Percentiles rank a stretch among this genome's conserved stretches.
phyloP scores from a whole-genome alignment of 2,329 filamentous ascomycete genomes.

The Fusarium hainanense region DNA sequence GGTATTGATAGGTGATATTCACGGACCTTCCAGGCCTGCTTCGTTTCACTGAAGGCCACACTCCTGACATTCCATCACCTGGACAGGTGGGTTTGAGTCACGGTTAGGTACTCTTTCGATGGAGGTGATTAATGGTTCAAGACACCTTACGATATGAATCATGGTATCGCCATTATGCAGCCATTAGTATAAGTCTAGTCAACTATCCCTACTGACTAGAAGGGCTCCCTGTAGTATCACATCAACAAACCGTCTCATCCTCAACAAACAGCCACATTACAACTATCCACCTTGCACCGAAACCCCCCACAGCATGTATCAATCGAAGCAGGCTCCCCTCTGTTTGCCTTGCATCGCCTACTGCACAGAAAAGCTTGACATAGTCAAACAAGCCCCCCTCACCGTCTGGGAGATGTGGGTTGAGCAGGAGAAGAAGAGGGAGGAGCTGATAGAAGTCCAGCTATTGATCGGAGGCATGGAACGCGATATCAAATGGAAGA shows the following conservation, averaged over 20 bases:
- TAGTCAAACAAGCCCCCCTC: background rate
- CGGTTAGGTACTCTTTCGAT: accelerated
- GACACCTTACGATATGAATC: background rate
- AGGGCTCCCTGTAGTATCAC: background rate
- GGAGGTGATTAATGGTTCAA: background rate
- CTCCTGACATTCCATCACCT: no score
- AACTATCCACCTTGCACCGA: background rate
- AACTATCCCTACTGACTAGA: accelerated
- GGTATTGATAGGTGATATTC: no score
- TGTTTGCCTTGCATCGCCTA: background rate
- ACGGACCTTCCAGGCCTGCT: accelerated
- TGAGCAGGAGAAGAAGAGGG: background rate
- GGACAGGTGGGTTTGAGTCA: background rate
- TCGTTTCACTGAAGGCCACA: no score
- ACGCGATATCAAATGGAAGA: background rate
- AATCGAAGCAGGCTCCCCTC: background rate
- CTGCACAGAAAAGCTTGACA: accelerated
- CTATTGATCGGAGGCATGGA: background rate
- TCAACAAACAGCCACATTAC: background rate
- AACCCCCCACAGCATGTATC: accelerated
- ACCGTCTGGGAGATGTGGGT: background rate
- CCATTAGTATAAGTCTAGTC: background rate
- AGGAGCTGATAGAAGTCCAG: background rate
- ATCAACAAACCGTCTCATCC: background rate
- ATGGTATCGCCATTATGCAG: accelerated